Percentiles rank a stretch among this genome's conserved stretches.
Conservation (phyloP, 2,329 filamentous ascomycete species). For the Hirsutella rhossiliensis region DNA sequence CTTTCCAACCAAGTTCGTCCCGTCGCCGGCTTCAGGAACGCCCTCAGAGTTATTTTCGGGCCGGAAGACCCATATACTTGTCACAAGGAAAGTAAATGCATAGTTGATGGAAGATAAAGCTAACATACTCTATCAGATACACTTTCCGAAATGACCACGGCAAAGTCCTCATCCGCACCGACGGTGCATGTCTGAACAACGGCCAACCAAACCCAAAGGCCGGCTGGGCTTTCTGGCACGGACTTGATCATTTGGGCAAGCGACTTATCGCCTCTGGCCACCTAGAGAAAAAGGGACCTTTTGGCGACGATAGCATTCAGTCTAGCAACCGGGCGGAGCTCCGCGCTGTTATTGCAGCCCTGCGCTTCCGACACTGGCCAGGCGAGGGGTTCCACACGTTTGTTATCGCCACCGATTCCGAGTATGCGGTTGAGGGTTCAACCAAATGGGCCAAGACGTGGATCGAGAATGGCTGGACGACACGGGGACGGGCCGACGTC, state of each 20-base stretch:
- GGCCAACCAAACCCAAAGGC: conserved; percentile 22
- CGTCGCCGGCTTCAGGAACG: too few relatives aligned
- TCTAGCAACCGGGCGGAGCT: conserved; percentile 41
- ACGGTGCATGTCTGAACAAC: too few relatives aligned
- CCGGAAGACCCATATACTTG: too few relatives aligned
- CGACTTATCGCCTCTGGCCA: conserved; percentile 14
- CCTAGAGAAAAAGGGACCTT: conserved; percentile 31
- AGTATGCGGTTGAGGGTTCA: conserved; percentile 33
- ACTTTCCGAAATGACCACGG: not conserved
- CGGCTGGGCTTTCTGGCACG: conserved; percentile 26
- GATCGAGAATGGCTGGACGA: conserved; percentile 32
- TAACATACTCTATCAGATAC: not conserved
- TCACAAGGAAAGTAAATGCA: too few relatives aligned
- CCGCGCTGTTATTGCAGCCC: conserved; percentile 37
- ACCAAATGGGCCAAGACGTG: conserved; percentile 30
- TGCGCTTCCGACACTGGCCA: conserved; percentile 31
- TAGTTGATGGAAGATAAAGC: too few relatives aligned
- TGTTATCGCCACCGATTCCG: conserved; percentile 42
- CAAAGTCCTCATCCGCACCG: not conserved
- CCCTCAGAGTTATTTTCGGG: too few relatives aligned
- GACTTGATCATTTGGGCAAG: conserved; percentile 4
- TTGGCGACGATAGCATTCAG: conserved; percentile 20
- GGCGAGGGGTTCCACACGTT: conserved; percentile 26
- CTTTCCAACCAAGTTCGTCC: too few relatives aligned
- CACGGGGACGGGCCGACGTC: conserved; percentile 17